A percentile compares a stretch with the other conserved stretches of the same genome.
Conservation (phyloP, 1,139 yeast genomes). For the Yamadazyma triangularis region DNA sequence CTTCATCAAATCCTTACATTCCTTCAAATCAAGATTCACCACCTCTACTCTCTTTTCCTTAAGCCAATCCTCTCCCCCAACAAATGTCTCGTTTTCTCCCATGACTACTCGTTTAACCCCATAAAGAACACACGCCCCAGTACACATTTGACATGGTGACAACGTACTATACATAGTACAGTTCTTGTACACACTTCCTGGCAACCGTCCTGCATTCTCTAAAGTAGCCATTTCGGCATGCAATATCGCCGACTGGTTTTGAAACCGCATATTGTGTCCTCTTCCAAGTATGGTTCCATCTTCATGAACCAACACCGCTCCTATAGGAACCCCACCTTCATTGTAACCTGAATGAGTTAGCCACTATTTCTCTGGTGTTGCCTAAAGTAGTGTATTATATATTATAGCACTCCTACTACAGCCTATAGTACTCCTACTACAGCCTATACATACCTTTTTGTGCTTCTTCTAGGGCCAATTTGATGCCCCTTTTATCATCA, state of each 20-base stretch:
- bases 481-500: constrained; percentile 62
- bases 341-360: constrained; percentile 39
- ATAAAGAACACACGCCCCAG: constrained; percentile 87
- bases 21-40: constrained; percentile 57
- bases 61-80: constrained; percentile 75
- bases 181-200: constrained; percentile 60
- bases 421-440: too few species aligned
- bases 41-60: constrained; percentile 68
- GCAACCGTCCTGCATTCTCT: constrained; percentile 85
- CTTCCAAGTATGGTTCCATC: constrained; percentile 79
- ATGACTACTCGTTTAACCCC: constrained; percentile 81
- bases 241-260: constrained; percentile 70
- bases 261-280: constrained; percentile 88
- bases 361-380: too few species aligned
- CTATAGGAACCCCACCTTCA: constrained; percentile 93
- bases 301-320: constrained; percentile 68
- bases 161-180: constrained; percentile 86
- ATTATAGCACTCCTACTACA: too few species aligned
- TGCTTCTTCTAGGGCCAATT: constrained; percentile 73
- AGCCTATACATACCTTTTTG: constrained; percentile 45
- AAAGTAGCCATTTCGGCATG: constrained; percentile 90
- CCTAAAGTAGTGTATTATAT: too few species aligned
- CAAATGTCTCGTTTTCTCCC: constrained; percentile 80
- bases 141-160: constrained; percentile 93
- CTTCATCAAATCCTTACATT: constrained; percentile 71